Base-by-base conservation (phyloP, 1,139 yeast genomes). In the Maudiozyma humilis region DNA sequence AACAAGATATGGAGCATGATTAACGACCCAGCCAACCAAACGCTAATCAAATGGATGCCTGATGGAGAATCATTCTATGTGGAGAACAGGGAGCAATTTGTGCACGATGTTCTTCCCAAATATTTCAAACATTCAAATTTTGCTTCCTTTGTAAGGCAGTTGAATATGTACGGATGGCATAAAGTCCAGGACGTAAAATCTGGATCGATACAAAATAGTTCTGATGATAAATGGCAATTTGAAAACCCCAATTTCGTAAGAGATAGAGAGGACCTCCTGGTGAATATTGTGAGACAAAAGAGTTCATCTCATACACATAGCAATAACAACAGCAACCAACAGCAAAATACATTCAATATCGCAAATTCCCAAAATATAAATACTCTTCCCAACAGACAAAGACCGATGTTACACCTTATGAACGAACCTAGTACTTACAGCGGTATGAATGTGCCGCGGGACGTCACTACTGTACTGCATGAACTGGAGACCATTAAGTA, bases 81-180 rank as follows among this genome's bases (percentile, higher is more conserved):
- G 6, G 75, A 76, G 44, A 86, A 87, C 55, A 73, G 95, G 44
- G 97, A 91, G 60, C 79, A 77, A 47, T 89, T 91, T 59, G 93
- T 89, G 73, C 85, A 82, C 55, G 78, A 79, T 43, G 82, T 89
- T 29, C 70, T 91, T 42, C 97, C 97, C 14, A 78, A 80, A 47
- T 94, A 88, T 65, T 91, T 91, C 69, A 89, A 89, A 58, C 97
- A 91, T 65, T 79, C 88, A 47, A 91, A 91, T 66, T 89, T 87
- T 66, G 93, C 97, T 34, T 79, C 91, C 53, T 91, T 91, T 69
- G 97, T 89, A 7, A 76, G 97, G 48, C 97, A 89, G 62, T 70
- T 91, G 55, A 91, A 91, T 70, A 89, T 91, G 71, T 91, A 91
- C 59, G 98, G 93, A 56, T 91, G 94, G 73, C 97, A 91, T 67